These are phyloP conservation scores for Acacia crassicarpa DNA, from an alignment of 306 rosid species.

Conservation along the genomic window DNA sequence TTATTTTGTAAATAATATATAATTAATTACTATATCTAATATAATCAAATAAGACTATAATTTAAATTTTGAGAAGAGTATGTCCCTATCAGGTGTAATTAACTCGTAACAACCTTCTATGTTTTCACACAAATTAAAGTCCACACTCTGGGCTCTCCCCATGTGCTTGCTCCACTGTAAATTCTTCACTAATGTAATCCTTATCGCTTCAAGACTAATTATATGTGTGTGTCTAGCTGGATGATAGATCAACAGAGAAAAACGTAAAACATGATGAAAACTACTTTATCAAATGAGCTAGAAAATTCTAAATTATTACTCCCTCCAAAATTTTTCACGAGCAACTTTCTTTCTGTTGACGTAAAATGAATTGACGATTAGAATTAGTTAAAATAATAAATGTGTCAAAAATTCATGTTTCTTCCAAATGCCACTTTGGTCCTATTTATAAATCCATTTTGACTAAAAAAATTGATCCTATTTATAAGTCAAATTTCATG, in stretches of 20 bases:
- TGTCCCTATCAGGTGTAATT: neutral
- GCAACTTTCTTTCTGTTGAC: too few relatives aligned
- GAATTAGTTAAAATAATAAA: too few relatives aligned
- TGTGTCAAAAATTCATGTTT: too few relatives aligned
- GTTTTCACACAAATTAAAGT: neutral
- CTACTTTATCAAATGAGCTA: too few relatives aligned
- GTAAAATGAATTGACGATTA: too few relatives aligned
- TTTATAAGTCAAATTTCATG: too few relatives aligned
- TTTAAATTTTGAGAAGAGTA: neutral
- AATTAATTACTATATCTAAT: neutral
- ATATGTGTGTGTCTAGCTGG: neutral
- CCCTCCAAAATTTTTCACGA: too few relatives aligned
- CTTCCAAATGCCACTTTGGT: too few relatives aligned
- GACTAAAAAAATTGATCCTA: too few relatives aligned
- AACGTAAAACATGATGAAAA: neutral
- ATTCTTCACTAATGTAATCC: neutral
- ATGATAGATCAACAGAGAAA: neutral
- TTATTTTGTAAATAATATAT: neutral
- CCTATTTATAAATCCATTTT: too few relatives aligned
- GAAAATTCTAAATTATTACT: too few relatives aligned
- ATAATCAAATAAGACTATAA: neutral
- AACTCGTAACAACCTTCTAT: neutral
- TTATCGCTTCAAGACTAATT: neutral
- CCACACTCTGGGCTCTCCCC: neutral
- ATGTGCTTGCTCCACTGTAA: neutral